Conservation (phyloP, 768 basidiomycete genomes). For the Lactifluus subvellereus region DNA sequence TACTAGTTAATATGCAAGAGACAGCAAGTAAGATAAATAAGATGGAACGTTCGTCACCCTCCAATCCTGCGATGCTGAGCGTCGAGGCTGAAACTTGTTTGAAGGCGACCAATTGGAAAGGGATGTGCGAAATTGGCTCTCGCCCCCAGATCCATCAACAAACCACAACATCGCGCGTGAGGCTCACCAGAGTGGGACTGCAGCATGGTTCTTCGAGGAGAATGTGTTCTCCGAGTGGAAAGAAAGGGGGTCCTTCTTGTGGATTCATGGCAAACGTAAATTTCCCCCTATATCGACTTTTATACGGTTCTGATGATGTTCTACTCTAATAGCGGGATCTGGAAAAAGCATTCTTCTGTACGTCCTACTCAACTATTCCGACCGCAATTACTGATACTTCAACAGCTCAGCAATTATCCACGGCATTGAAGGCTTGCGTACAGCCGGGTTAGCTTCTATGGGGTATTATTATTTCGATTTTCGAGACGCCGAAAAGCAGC, state of each 20-base stretch:
- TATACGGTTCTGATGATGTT: neutral
- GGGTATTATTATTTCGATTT: constrained; percentile 8
- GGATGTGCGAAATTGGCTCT: neutral
- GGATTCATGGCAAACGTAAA: constrained; percentile 16
- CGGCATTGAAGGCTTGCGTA: neutral
- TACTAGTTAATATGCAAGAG: neutral
- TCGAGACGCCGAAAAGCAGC: neutral
- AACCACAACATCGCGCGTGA: neutral
- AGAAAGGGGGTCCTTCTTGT: neutral
- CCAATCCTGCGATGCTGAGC: accelerated
- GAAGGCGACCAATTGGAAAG: constrained; percentile 3
- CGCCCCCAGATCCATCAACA: constrained; percentile 2
- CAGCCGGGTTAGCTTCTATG: neutral
- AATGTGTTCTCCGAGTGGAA: neutral
- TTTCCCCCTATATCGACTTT: too few species aligned
- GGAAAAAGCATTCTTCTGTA: constrained; percentile 6
- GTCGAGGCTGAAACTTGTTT: neutral
- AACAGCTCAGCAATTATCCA: neutral
- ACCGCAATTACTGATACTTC: neutral
- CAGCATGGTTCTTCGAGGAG: neutral
- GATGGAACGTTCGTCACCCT: constrained; percentile 5
- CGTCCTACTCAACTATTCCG: neutral
- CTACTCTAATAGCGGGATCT: neutral
- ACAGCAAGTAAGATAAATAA: neutral
- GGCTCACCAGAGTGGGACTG: neutral